A percentile compares a stretch with the other conserved stretches of the same genome.
Conservation (phyloP, 2,329 filamentous ascomycete species). For the Coniochaeta sp. region DNA sequence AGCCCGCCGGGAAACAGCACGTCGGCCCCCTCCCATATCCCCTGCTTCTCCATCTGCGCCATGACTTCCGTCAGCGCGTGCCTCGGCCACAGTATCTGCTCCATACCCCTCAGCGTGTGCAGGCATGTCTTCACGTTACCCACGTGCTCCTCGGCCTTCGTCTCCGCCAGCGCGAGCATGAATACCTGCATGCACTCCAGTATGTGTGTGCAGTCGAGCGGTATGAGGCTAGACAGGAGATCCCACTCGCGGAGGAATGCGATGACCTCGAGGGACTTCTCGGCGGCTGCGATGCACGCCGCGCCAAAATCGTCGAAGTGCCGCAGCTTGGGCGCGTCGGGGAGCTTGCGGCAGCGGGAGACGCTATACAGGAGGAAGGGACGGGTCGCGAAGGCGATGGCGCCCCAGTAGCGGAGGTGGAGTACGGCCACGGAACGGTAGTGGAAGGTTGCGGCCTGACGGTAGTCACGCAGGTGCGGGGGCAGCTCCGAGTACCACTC, state of each 20-base stretch:
- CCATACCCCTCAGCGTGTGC: too few relatives aligned
- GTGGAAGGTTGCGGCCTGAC: too few relatives aligned
- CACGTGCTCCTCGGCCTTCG: too few relatives aligned
- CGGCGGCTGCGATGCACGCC: constrained; percentile 16
- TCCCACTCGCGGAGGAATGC: constrained; percentile 12
- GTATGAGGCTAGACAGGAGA: constrained; percentile 16
- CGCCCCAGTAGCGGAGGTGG: constrained; percentile 17
- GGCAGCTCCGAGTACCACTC: too few relatives aligned
- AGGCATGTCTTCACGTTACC: too few relatives aligned
- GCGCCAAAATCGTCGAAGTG: constrained; percentile 14
- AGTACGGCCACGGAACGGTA: constrained; percentile 18
- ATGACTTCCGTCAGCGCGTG: too few relatives aligned
- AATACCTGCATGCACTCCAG: constrained; percentile 19
- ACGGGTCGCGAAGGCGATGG: constrained; percentile 14
- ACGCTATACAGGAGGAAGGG: constrained; percentile 26
- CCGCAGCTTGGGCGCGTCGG: constrained; percentile 11
- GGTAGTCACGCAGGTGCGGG: too few relatives aligned
- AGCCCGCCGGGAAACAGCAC: too few relatives aligned
- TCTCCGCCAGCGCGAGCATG: too few relatives aligned
- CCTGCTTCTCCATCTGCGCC: too few relatives aligned
- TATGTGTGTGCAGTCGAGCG: constrained; percentile 14
- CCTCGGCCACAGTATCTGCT: too few relatives aligned
- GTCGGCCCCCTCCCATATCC: too few relatives aligned
- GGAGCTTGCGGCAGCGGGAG: constrained; percentile 5
- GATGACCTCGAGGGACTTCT: constrained; percentile 12